Evolutionary conservation across 2,329 filamentous ascomycete species (phyloP), one percentile per base, ranked within the genome.

Genomic region (Phaeosphaeria sp.): DNA sequence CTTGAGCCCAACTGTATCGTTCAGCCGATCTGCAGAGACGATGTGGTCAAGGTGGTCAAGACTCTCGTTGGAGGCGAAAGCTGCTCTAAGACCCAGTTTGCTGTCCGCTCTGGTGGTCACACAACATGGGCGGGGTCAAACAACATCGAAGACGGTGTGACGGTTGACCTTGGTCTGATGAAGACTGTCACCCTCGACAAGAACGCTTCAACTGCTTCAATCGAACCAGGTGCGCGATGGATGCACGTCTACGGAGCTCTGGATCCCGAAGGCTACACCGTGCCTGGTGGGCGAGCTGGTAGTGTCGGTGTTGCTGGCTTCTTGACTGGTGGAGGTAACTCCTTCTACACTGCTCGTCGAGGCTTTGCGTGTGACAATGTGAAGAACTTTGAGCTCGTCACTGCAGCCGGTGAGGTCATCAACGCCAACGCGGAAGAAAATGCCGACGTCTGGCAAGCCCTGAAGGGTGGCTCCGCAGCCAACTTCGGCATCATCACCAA

Each of bases 401-500:
- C 78, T 36, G 75, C 76, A 36, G 66, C 65, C 48, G 78, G 77
- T 17, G 66, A 69, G 7, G 58, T 80, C 9, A 67, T 77, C 27
- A 65, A 79, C 24, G 79, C 74, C 7, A 81, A 76, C 39, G 61
- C 67, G 2, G 52, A 63, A 52, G 59, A 64, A 50, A 67, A 71
- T 56, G 47, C 60, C 6, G 76, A 80, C 50, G 67, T 80, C 0
- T 79, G 69, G 59, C 67, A 69, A 55, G 78, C 76, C 13, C 61
- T 80, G 39, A 79, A 79, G 53, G 78, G 77, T 0, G 78, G 78
- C n/a, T 72, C 68, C 55, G 68, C 61, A 1, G 72, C 69, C 50
- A 79, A 80, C 64, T 79, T 80, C 49, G 78, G 77, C 9, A 63
- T 79, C 13, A 76, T 79, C 18, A 79, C 77, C 4, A 61, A 70